Base-by-base conservation (phyloP, 768 basidiomycete genomes). In the Amanita thiersii region DNA sequence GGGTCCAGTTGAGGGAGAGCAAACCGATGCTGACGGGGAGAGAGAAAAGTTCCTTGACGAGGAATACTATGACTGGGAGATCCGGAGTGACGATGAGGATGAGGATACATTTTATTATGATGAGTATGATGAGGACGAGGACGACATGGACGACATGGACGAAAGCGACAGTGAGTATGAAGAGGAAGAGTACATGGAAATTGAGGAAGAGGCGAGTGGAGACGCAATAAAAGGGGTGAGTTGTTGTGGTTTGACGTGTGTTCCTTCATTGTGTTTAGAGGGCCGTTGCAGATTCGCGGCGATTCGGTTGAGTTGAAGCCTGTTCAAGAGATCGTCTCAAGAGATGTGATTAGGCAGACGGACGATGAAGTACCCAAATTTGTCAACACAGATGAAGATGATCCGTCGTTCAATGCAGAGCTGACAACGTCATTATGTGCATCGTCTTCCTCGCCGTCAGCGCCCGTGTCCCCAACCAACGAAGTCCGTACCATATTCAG, bases 361-460 rank as follows among this genome's bases (percentile, higher is more conserved):
- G 40, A 42, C 17, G 11, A n/a, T 15, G 31, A 34, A 10, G 17
- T 14, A 18, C 34, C 18, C 10, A 35, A 14, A 12, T 35, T 18
- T 9, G 3, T 12, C 14, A 9, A 35, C 11, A 26, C 12, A 9
- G 39, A 40, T 12, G 40, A 42, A 34, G 40, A 42, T 4, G 65
- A 66, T 33, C 65, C 65, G 5, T 57, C 59, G 11, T 66, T 64
- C 44, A 64, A 65, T 17, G 55, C 60, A 1, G 63, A 62, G 47
- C 50, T 66, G n/a, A 43, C 42, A n/a, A 26, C 33, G 23, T 62
- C 60, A 4, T 57, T 56, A 20, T 56, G 52, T 2, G 50, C 48
- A 0, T 48, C 52, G 15, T 45, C 51, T 0, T 42, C 42, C 1
- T 38, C 40, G 8, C 41, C 46, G 32, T 18, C 10, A 19, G 21